phyloP scores from a whole-genome alignment of 352 stramenopile genomes.

The Phytopythium boreale region DNA sequence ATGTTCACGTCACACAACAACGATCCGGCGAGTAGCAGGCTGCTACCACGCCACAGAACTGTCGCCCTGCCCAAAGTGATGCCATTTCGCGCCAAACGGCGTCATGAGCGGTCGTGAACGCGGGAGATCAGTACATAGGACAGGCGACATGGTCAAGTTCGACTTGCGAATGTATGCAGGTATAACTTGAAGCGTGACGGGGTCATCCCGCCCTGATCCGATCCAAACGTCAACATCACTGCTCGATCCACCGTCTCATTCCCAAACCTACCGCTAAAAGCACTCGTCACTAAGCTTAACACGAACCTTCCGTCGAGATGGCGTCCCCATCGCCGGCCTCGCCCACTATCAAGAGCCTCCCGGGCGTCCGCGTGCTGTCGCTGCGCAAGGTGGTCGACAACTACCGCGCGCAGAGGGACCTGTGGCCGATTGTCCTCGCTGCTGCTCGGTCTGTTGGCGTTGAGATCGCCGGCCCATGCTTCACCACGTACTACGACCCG shows the following conservation, averaged over 20 bases:
- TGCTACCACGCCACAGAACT: too few relatives aligned
- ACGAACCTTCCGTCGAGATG: not conserved
- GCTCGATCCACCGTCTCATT: not conserved
- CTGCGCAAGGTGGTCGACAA: conserved; percentile 35
- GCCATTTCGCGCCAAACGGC: too few relatives aligned
- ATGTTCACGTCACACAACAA: too few relatives aligned
- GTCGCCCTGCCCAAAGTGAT: too few relatives aligned
- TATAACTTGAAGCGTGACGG: too few relatives aligned
- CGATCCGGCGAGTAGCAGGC: too few relatives aligned
- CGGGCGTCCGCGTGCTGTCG: conserved; percentile 26
- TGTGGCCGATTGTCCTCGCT: conserved; percentile 31
- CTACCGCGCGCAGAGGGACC: conserved; percentile 39
- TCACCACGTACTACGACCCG: conserved; percentile 37
- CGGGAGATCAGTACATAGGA: too few relatives aligned
- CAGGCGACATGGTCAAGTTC: too few relatives aligned
- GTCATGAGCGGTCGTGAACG: too few relatives aligned
- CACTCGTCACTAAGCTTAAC: not conserved
- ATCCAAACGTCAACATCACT: not conserved
- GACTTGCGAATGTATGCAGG: too few relatives aligned
- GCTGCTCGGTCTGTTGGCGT: conserved; percentile 21
- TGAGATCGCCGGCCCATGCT: conserved; percentile 18
- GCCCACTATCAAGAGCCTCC: conserved; percentile 28
- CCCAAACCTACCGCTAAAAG: too few relatives aligned
- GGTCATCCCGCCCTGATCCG: too few relatives aligned
- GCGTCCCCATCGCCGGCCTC: not conserved